phyloP scores from a whole-genome alignment of 306 rosid genomes.

The Vicia sativa region DNA sequence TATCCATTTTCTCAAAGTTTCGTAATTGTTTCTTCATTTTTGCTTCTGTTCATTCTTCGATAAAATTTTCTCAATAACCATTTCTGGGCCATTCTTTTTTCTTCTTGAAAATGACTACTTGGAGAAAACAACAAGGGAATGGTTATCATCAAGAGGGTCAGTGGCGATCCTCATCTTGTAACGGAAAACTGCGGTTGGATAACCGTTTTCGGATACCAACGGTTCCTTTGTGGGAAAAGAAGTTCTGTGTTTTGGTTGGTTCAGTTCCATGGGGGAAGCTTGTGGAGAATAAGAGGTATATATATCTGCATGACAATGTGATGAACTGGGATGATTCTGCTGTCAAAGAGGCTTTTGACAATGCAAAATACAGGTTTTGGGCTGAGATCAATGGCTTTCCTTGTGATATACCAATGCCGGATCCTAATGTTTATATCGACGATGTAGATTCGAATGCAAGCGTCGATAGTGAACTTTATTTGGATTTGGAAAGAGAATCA shows the following conservation, averaged over 20 bases:
- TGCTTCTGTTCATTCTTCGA: no score
- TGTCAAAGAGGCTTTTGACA: conserved; percentile 67
- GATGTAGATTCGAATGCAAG: conserved; percentile 63
- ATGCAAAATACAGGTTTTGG: conserved; percentile 76
- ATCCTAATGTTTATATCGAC: not conserved
- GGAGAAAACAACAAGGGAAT: not conserved
- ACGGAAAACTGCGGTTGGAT: not conserved
- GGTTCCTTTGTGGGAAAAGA: conserved; percentile 78
- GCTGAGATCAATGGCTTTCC: conserved; percentile 55
- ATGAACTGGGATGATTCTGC: conserved; percentile 50
- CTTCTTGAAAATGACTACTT: not conserved
- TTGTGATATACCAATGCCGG: conserved; percentile 35
- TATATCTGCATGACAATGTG: conserved; percentile 52
- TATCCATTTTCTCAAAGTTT: no score
- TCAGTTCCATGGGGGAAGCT: conserved; percentile 67
- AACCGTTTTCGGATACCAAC: not conserved
- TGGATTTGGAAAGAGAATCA: conserved; percentile 61
- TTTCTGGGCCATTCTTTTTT: not conserved
- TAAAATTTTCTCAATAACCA: no score
- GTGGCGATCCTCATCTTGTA: not conserved
- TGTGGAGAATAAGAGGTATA: conserved; percentile 57
- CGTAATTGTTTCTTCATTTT: no score
- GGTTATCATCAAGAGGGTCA: not conserved
- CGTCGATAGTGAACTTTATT: conserved; percentile 55
- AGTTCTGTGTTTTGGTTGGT: conserved; percentile 60